phyloP scores from a whole-genome alignment of 768 basidiomycete genomes.

The Roridomyces roridus region DNA sequence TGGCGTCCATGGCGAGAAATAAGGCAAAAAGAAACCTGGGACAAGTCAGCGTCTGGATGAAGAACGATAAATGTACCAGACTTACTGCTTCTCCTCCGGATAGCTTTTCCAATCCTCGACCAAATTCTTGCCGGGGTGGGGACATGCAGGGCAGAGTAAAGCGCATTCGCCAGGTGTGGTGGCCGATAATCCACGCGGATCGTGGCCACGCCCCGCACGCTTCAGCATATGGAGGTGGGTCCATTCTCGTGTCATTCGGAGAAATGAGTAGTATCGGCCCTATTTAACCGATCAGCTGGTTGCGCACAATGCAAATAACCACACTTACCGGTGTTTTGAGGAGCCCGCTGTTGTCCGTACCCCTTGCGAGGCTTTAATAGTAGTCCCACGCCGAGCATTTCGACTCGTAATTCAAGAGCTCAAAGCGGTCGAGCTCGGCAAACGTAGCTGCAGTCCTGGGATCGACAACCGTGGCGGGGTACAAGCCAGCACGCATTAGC shows the following conservation, averaged over 20 bases:
- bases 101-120: conserved; percentile 26
- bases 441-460: conserved; percentile 15
- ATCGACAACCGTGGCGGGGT: conserved; percentile 14
- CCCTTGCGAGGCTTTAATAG: conserved; percentile 15
- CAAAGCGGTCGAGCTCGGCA: conserved; percentile 3
- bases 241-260: conserved; percentile 24
- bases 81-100: conserved; percentile 1
- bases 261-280: conserved; percentile 24
- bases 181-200: conserved; percentile 12
- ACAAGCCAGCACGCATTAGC: conserved; percentile 12
- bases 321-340: not conserved
- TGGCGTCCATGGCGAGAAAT: conserved; percentile 33
- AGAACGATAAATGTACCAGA: too few relatives aligned
- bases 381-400: conserved; percentile 22
- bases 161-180: conserved; percentile 27
- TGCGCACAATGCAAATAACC: not conserved
- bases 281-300: not conserved
- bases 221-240: conserved; percentile 24
- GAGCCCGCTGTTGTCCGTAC: conserved; percentile 8
- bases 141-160: conserved; percentile 34
- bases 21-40: conserved; percentile 27
- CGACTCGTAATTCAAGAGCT: conserved; percentile 10
- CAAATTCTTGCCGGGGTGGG: conserved; percentile 31
- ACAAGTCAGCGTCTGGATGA: not conserved
- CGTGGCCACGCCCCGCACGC: conserved; percentile 26